Conservation (phyloP, 2,329 filamentous ascomycete genomes). For the Epichloe typhina region DNA sequence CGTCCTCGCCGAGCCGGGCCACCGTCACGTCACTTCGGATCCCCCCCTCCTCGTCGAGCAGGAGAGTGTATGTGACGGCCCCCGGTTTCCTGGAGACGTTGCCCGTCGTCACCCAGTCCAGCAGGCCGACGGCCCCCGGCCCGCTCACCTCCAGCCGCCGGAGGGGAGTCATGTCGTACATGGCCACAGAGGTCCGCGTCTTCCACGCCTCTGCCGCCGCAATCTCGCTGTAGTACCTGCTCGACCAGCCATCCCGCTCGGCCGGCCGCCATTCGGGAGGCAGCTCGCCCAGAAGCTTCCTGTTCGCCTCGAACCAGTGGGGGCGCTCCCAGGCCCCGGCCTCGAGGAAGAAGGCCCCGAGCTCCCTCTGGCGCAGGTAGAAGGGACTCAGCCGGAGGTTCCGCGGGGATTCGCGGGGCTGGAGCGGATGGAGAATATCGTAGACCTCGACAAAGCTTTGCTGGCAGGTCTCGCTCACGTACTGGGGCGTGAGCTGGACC, state of each 20-base stretch:
- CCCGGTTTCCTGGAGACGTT: constrained; percentile 34
- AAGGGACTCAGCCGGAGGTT: constrained; percentile 48
- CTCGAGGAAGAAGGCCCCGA: constrained; percentile 47
- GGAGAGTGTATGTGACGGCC: constrained; percentile 40
- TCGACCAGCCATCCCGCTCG: constrained; percentile 45
- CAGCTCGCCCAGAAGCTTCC: constrained; percentile 33
- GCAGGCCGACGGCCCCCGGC: constrained; percentile 39
- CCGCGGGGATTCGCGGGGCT: constrained; percentile 42
- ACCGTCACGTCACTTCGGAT: constrained; percentile 45
- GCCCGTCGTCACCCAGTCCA: constrained; percentile 39
- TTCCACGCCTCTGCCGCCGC: constrained; percentile 50
- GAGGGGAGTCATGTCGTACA: constrained; percentile 51
- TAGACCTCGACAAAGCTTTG: constrained; percentile 53
- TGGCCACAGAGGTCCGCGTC: constrained; percentile 45
- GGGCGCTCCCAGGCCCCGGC: constrained; percentile 48
- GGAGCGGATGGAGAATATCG: constrained; percentile 48
- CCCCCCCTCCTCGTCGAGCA: constrained; percentile 40
- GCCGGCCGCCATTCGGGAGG: constrained; percentile 41
- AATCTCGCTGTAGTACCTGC: constrained; percentile 42
- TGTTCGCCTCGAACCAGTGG: constrained; percentile 48
- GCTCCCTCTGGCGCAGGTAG: constrained; percentile 36
- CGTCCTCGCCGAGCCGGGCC: constrained; percentile 32
- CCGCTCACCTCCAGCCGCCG: constrained; percentile 45
- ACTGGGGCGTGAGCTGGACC: constrained; percentile 40
- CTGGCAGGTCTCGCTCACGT: constrained; percentile 44